Evolutionary conservation across 108 stramenopile genomes (phyloP).

Genomic region (Discostella stelligeroides): DNA sequence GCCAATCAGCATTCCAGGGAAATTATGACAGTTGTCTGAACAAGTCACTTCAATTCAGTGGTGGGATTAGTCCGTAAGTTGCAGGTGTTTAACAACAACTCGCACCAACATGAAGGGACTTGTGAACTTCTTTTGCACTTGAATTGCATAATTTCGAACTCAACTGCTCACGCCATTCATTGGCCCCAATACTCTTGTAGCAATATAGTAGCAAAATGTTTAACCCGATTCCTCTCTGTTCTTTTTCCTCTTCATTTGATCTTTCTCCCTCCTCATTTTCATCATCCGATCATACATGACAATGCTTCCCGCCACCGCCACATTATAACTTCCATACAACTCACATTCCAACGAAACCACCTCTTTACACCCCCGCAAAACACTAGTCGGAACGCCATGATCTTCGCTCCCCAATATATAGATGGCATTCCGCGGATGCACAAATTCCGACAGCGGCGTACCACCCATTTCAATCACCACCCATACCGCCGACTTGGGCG

Average conservation of each 20-base stretch:
- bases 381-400: constrained; percentile 45
- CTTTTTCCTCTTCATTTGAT: neutral
- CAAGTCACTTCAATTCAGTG: too few relatives aligned
- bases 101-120: too few relatives aligned
- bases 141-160: too few relatives aligned
- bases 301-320: constrained; percentile 52
- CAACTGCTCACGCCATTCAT: too few relatives aligned
- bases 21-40: too few relatives aligned
- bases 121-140: too few relatives aligned
- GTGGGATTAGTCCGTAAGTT: too few relatives aligned
- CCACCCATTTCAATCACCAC: constrained; percentile 61
- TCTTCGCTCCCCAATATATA: constrained; percentile 56
- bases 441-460: constrained; percentile 32
- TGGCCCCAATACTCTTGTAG: too few relatives aligned
- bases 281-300: constrained; percentile 55
- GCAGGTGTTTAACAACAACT: too few relatives aligned
- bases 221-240: neutral
- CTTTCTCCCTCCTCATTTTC: constrained; percentile 29
- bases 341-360: constrained; percentile 52
- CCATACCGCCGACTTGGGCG: constrained; percentile 41
- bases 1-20: too few relatives aligned
- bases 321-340: constrained; percentile 51
- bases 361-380: constrained; percentile 38
- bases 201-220: neutral
- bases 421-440: constrained; percentile 49